phyloP scores from a whole-genome alignment of 2,329 filamentous ascomycete species.

The Capronia coronata region DNA sequence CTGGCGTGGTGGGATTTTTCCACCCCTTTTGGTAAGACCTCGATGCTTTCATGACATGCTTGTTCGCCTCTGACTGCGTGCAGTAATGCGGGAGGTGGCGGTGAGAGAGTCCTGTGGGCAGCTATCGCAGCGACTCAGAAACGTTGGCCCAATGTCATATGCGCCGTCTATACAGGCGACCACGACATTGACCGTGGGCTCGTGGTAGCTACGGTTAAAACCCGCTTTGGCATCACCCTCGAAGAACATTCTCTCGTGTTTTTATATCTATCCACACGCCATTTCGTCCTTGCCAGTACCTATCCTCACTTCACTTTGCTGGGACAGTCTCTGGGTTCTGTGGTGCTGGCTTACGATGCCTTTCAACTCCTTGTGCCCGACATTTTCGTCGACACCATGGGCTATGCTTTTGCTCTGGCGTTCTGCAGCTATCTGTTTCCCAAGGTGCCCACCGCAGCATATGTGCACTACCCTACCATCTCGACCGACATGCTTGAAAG shows the following conservation, averaged over 20 bases:
- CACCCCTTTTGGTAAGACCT: conserved; percentile 81
- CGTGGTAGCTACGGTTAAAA: conserved; percentile 71
- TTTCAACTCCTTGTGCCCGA: conserved; percentile 89
- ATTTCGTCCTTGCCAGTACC: conserved; percentile 76
- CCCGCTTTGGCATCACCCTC: conserved; percentile 86
- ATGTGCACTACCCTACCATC: conserved; percentile 97
- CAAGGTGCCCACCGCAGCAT: conserved; percentile 74
- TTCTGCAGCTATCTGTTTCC: conserved; percentile 77
- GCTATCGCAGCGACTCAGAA: conserved; percentile 86
- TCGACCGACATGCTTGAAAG: conserved; percentile 94
- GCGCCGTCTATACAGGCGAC: conserved; percentile 91
- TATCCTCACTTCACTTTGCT: conserved; percentile 91
- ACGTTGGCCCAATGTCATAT: conserved; percentile 80
- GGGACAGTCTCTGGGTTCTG: conserved; percentile 85
- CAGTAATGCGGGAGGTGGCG: conserved; percentile 91
- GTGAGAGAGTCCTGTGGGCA: conserved; percentile 93
- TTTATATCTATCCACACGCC: conserved; percentile 80
- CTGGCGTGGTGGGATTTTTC: conserved; percentile 88
- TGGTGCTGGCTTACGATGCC: conserved; percentile 84
- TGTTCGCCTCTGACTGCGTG: conserved; percentile 8
- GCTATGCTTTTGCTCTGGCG: conserved; percentile 84
- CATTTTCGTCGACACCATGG: conserved; percentile 96
- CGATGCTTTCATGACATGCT: conserved; percentile 1
- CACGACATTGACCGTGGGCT: conserved; percentile 75
- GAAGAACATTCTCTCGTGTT: conserved; percentile 77